Evolutionary conservation across 2,329 filamentous ascomycete species (phyloP).

Genomic region (Phialophora macrospora): DNA sequence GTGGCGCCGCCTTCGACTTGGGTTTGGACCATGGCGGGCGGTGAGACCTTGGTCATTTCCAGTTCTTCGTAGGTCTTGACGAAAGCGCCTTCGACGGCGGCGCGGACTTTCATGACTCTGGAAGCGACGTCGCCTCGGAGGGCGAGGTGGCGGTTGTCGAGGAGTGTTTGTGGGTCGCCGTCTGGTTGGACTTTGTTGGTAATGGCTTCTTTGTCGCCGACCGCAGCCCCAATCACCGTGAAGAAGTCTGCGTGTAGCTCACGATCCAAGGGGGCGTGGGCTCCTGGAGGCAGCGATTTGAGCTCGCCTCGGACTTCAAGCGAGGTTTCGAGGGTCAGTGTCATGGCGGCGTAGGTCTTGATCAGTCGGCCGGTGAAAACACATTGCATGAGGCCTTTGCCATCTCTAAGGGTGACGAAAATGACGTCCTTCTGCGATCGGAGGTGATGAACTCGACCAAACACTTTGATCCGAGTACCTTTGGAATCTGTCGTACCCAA

Average conservation of each 20-base stretch:
- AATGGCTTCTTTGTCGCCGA: constrained; percentile 86
- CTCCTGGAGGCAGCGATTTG: constrained; percentile 75
- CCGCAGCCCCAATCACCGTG: constrained; percentile 76
- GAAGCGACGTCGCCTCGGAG: constrained; percentile 83
- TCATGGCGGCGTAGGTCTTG: constrained; percentile 89
- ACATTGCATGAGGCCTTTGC: constrained; percentile 84
- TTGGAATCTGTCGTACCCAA: constrained; percentile 61
- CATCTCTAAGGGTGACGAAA: constrained; percentile 85
- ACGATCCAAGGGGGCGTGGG: constrained; percentile 79
- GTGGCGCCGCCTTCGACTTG: constrained; percentile 92
- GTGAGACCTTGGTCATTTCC: constrained; percentile 79
- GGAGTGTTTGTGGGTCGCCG: constrained; percentile 72
- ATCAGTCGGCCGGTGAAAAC: constrained; percentile 79
- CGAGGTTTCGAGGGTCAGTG: constrained; percentile 84
- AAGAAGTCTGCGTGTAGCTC: constrained; percentile 92
- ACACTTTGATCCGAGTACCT: constrained; percentile 77
- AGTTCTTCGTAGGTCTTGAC: constrained; percentile 76
- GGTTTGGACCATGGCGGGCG: constrained; percentile 90
- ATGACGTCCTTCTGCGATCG: constrained; percentile 81
- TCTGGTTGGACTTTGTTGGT: constrained; percentile 78
- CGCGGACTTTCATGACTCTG: constrained; percentile 85
- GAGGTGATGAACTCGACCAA: constrained; percentile 81
- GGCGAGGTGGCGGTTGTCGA: constrained; percentile 82
- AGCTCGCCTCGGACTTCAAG: constrained; percentile 84
- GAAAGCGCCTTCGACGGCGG: constrained; percentile 80